phyloP scores from a whole-genome alignment of 257 asterid genomes.

The Nicotiana noctiflora region DNA sequence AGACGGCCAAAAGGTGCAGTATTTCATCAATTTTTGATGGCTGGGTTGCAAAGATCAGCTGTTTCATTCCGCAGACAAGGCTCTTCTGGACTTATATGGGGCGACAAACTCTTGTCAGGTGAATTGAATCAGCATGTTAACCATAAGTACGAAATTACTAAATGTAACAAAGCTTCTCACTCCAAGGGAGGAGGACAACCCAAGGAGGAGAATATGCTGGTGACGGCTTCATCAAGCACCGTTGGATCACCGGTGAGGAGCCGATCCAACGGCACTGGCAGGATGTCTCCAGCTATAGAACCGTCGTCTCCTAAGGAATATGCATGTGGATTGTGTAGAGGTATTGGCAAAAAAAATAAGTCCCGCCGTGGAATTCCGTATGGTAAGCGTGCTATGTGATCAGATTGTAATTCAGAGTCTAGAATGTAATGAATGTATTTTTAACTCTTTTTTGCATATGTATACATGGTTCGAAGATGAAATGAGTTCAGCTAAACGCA shows the following conservation, averaged over 20 bases:
- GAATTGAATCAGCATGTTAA: slow-evolving; percentile 16
- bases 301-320: slow-evolving; percentile 44
- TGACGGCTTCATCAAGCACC: background rate
- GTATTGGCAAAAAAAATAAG: background rate
- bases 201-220: background rate
- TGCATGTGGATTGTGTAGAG: slow-evolving; percentile 2
- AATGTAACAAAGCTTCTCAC: background rate
- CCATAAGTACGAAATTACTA: background rate
- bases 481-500: too few relatives aligned
- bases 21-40: slow-evolving; percentile 17
- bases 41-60: slow-evolving; percentile 32
- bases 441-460: too few relatives aligned
- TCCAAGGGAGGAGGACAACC: background rate
- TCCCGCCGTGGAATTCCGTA: background rate
- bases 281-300: slow-evolving; percentile 33
- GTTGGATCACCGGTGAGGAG: background rate
- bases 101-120: slow-evolving; percentile 37
- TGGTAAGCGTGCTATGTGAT: background rate
- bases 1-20: too few relatives aligned
- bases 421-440: too few relatives aligned
- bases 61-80: slow-evolving; percentile 53
- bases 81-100: slow-evolving; percentile 52
- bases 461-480: too few relatives aligned
- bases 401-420: too few relatives aligned
- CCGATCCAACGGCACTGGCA: background rate